phyloP scores from a whole-genome alignment of 1,139 yeast species.

The Diutina mesorugosa region DNA sequence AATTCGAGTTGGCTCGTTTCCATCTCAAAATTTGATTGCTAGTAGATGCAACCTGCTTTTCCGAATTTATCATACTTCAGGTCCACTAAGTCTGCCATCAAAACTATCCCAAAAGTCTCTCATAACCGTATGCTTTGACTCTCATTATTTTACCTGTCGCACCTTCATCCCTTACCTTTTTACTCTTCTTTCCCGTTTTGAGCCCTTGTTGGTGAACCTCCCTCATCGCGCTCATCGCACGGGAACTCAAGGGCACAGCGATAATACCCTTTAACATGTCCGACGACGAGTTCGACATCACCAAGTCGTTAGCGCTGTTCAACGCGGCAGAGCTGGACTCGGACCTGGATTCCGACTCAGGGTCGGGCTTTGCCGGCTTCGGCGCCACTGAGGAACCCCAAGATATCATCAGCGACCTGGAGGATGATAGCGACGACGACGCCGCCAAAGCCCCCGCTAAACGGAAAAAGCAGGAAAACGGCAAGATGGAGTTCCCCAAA shows the following conservation, averaged over 20 bases:
- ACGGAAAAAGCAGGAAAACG: constrained; percentile 4
- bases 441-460: constrained; percentile 9
- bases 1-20: no score
- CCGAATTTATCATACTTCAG: no score
- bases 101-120: no score
- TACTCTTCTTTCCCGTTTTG: background rate
- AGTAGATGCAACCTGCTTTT: no score
- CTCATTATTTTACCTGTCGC: no score
- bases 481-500: constrained; percentile 36
- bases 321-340: constrained; percentile 10
- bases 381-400: constrained; percentile 25
- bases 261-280: constrained; percentile 16
- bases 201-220: background rate
- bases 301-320: constrained; percentile 44
- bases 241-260: background rate
- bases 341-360: constrained; percentile 18
- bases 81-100: no score
- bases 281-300: constrained; percentile 62
- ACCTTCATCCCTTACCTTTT: no score
- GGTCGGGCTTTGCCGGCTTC: constrained; percentile 16
- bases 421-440: constrained; percentile 13
- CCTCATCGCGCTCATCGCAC: background rate
- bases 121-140: no score
- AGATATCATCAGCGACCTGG: constrained; percentile 41
- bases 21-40: no score